Conservation (phyloP, 805 yeast genomes). For the Wickerhamomyces subpelliculosus region DNA sequence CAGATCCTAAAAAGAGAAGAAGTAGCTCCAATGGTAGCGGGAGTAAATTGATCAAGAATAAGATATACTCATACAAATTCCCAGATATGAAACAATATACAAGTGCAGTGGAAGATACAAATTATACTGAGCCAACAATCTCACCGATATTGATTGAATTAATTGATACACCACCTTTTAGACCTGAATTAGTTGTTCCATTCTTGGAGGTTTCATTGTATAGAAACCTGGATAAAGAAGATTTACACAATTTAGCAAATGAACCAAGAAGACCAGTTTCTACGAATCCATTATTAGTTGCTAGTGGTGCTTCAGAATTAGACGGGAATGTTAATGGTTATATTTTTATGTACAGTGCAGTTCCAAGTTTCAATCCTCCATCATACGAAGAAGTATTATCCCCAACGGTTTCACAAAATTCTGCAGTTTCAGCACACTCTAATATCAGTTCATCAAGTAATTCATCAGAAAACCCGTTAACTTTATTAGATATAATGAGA, state of each 20-base stretch:
- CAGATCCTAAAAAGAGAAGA: constrained; percentile 8
- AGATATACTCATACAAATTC: constrained; percentile 13
- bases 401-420: constrained; percentile 6
- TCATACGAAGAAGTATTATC: constrained; percentile 32
- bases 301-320: constrained; percentile 72
- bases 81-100: constrained; percentile 1
- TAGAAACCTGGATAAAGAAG: constrained; percentile 50
- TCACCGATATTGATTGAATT: constrained; percentile 62
- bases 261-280: constrained; percentile 56
- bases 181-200: constrained; percentile 62
- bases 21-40: constrained; percentile 7
- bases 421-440: constrained; percentile 3
- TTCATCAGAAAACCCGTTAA: constrained; percentile 12
- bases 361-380: constrained; percentile 60
- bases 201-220: constrained; percentile 68
- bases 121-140: constrained; percentile 42
- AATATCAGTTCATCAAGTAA: not conserved
- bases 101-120: constrained; percentile 9
- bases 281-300: constrained; percentile 63
- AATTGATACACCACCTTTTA: constrained; percentile 70
- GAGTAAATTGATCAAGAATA: constrained; percentile 12
- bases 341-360: constrained; percentile 59
- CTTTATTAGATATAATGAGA: constrained; percentile 36
- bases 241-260: constrained; percentile 53
- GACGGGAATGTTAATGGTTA: constrained; percentile 76